These are phyloP conservation scores for Aureobasidium zeae DNA, from an alignment of 2,329 filamentous ascomycete species.

Conservation along the genomic window DNA sequence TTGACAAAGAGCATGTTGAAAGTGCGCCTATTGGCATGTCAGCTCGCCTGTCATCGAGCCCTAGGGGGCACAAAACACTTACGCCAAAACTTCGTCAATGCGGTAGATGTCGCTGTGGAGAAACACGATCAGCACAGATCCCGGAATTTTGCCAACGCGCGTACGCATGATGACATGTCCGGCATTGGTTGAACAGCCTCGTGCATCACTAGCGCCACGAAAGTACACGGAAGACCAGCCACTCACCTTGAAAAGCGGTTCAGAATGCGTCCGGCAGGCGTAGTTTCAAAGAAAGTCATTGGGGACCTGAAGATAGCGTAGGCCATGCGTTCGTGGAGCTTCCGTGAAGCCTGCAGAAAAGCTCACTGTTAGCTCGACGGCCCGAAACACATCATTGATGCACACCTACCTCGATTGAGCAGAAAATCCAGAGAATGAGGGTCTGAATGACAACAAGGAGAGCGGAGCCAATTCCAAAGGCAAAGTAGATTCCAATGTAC, in stretches of 20 bases:
- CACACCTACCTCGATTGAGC: slow-evolving; percentile 76
- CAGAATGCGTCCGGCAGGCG: slow-evolving; percentile 87
- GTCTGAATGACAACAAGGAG: slow-evolving; percentile 83
- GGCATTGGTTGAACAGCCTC: too few species aligned
- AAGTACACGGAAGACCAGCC: slow-evolving; percentile 13
- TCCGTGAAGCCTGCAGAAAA: slow-evolving; percentile 64
- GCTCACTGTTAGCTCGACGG: slow-evolving; percentile 19
- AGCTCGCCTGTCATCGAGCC: slow-evolving; percentile 19
- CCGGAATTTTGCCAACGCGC: slow-evolving; percentile 7
- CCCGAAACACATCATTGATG: slow-evolving; percentile 9
- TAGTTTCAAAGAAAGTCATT: slow-evolving; percentile 98
- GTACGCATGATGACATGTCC: neutral
- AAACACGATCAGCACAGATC: slow-evolving; percentile 12
- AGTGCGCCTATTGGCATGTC: slow-evolving; percentile 49
- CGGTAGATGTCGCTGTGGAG: slow-evolving; percentile 60
- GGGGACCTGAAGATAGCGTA: slow-evolving; percentile 94
- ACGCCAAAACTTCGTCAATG: slow-evolving; percentile 84
- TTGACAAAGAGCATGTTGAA: slow-evolving; percentile 77
- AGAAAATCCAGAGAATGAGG: slow-evolving; percentile 96
- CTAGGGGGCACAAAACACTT: slow-evolving; percentile 26
- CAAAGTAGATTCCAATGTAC: slow-evolving; percentile 93
- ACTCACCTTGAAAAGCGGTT: slow-evolving; percentile 86
- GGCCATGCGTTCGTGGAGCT: slow-evolving; percentile 94
- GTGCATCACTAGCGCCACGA: too few species aligned
- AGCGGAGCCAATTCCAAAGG: slow-evolving; percentile 80